A percentile compares a stretch with the other conserved stretches of the same genome.
phyloP scores from a whole-genome alignment of 345 rosid species.

The Acer negundo region DNA sequence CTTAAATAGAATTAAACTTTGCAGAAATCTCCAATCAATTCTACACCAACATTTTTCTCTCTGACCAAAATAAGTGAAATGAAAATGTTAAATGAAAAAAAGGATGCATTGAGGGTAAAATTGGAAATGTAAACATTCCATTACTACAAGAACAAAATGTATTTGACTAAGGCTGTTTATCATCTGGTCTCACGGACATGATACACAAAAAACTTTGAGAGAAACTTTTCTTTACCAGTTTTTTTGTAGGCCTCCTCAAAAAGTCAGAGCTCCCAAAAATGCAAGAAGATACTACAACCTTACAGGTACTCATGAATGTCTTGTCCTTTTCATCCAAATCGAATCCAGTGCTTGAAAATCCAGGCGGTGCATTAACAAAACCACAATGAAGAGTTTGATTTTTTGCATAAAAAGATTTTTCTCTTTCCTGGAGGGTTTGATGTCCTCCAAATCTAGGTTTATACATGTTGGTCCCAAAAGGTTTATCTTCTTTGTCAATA shows the following conservation, averaged over 20 bases:
- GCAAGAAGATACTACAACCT: conserved; percentile 85
- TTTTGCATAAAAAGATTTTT: conserved; percentile 59
- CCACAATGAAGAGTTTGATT: conserved; percentile 87
- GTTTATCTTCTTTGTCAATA: conserved; percentile 48
- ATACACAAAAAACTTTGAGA: conserved; percentile 3
- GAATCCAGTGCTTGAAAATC: conserved; percentile 54
- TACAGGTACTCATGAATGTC: conserved; percentile 71
- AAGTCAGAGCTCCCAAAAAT: conserved; percentile 95
- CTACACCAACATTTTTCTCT: not conserved
- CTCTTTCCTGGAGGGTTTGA: conserved; percentile 75
- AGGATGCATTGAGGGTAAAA: not conserved
- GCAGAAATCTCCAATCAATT: not conserved
- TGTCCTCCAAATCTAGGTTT: conserved; percentile 82
- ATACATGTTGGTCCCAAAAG: conserved; percentile 24
- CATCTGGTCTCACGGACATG: conserved; percentile 2
- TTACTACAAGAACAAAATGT: conserved; percentile 2
- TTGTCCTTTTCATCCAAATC: conserved; percentile 67
- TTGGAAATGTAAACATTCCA: not conserved
- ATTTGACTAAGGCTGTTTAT: conserved; percentile 2
- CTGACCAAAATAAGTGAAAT: not conserved
- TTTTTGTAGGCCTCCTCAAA: conserved; percentile 80
- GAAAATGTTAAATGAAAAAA: not conserved
- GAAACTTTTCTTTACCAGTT: conserved; percentile 43
- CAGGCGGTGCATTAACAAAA: conserved; percentile 63
- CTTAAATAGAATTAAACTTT: not conserved